Evolutionary conservation across 768 basidiomycete species (phyloP).

Genomic region (Termitomyces sp.): DNA sequence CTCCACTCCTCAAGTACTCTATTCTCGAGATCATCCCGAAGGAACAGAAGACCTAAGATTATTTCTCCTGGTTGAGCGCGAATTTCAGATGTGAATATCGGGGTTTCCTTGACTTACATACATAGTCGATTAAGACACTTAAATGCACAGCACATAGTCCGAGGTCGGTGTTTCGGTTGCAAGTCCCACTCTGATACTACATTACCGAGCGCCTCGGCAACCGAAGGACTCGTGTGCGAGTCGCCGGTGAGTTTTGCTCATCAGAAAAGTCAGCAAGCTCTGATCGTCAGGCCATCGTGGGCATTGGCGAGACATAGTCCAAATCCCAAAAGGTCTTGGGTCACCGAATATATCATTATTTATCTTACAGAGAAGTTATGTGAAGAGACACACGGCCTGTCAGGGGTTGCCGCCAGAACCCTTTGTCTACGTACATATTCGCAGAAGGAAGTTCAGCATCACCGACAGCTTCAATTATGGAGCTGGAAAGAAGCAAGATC

Average conservation of each 20-base stretch:
- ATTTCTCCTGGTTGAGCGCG: not conserved
- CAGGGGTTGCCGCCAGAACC: not conserved
- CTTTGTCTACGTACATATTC: not conserved
- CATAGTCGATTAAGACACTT: not conserved
- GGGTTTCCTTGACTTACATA: too few species aligned
- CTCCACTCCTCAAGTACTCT: not conserved
- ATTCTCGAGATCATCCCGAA: not conserved
- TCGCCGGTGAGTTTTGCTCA: not conserved
- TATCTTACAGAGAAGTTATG: not conserved
- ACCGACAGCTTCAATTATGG: not conserved
- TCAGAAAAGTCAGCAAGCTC: not conserved
- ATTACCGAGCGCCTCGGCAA: too few species aligned
- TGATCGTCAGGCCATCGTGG: not conserved
- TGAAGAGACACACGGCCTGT: not conserved
- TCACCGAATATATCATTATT: not conserved
- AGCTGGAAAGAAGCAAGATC: not conserved
- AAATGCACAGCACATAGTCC: not conserved
- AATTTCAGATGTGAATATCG: too few species aligned
- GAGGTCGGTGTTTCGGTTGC: too few species aligned
- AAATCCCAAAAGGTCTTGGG: too few species aligned
- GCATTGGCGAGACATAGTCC: too few species aligned
- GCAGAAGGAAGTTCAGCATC: not conserved
- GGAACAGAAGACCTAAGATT: not conserved
- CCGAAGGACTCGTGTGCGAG: not conserved
- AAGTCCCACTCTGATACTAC: not conserved